These are phyloP conservation scores for Tremellales sp. DNA, from an alignment of 1,284 basidiomycete species.

Conservation along the genomic window DNA sequence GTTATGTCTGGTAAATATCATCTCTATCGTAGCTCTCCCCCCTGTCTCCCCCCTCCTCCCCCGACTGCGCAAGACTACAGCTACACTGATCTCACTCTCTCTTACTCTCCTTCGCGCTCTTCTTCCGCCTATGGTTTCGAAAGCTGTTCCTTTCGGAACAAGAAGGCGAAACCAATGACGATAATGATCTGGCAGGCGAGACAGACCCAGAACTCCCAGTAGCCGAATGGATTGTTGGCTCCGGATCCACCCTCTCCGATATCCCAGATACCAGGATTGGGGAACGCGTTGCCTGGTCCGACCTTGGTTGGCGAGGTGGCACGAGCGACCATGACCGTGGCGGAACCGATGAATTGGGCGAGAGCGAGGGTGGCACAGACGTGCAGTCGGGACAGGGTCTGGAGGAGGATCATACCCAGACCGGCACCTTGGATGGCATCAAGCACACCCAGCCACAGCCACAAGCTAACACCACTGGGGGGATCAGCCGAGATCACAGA, in stretches of 20 bases:
- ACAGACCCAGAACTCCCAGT: conserved; percentile 76
- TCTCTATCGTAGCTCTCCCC: not conserved
- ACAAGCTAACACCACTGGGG: conserved; percentile 64
- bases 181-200: conserved; percentile 64
- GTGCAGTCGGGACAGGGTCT: conserved; percentile 85
- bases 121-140: conserved; percentile 41
- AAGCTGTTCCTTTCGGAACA: conserved; percentile 57
- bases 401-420: conserved; percentile 86
- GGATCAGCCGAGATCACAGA: conserved; percentile 3
- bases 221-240: conserved; percentile 41
- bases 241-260: conserved; percentile 56
- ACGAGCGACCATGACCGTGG: conserved; percentile 48
- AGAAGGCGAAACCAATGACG: conserved; percentile 87
- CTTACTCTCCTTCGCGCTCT: not conserved
- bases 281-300: conserved; percentile 83
- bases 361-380: conserved; percentile 87
- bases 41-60: not conserved
- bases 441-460: conserved; percentile 90
- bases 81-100: not conserved
- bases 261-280: conserved; percentile 84
- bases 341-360: conserved; percentile 58
- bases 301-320: conserved; percentile 51
- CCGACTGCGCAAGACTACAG: not conserved
- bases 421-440: conserved; percentile 91
- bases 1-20: too few relatives aligned